These are phyloP conservation scores for Chloromonas sp. DNA, from an alignment of 163 green algal genomes.

Conservation along the genomic window DNA sequence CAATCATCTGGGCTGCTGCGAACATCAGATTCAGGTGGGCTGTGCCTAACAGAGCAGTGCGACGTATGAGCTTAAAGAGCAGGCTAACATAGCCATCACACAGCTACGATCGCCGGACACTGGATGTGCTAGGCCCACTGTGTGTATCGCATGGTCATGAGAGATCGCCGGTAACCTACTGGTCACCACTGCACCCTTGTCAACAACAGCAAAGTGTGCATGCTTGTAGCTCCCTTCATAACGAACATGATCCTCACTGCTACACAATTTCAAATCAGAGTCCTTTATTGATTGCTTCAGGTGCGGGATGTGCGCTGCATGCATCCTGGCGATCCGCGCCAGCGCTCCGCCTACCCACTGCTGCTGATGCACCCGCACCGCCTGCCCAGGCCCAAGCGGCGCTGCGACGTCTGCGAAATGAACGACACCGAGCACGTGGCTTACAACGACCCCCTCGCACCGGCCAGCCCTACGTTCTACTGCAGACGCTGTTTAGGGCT, in stretches of 20 bases:
- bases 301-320: slow-evolving; percentile 1
- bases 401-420: slow-evolving; percentile 2
- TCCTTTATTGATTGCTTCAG: not conserved
- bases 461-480: slow-evolving; percentile 3
- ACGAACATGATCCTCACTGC: no score
- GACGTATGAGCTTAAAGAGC: no score
- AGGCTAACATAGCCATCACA: no score
- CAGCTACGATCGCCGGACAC: no score
- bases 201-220: no score
- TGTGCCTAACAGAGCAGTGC: no score
- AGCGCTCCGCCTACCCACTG: not conserved
- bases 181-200: no score
- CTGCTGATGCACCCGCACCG: not conserved
- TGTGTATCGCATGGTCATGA: no score
- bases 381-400: not conserved
- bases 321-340: not conserved
- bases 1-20: slow-evolving; percentile 6
- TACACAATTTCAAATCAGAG: no score
- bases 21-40: not conserved
- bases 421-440: not conserved
- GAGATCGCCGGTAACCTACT: no score
- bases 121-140: no score
- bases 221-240: no score
- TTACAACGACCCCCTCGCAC: slow-evolving; percentile 1
- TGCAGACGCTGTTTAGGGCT: not conserved